Evolutionary conservation across 2,329 filamentous ascomycete genomes (phyloP), one percentile per base, ranked within the genome.

Genomic region (Rhynchosporium graminicola): DNA sequence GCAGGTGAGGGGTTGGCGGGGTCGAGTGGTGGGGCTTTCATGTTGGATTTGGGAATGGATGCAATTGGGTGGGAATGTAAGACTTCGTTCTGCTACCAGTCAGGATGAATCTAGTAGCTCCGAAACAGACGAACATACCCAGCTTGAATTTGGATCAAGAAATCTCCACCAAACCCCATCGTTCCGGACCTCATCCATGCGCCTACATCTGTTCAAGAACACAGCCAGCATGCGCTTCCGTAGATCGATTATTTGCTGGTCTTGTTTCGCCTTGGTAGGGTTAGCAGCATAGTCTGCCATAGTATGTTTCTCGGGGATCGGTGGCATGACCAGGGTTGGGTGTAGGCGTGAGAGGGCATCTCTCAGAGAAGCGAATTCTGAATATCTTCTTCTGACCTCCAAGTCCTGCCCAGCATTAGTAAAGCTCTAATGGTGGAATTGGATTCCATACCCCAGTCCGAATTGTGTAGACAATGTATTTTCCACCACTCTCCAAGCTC

Each of bases 251-350:
- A 98, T 99, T 64, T 94, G 91, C 62, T 92, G 89, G 74, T 99
- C 96, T 76, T 99, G 94, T 76, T 97, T 99, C 20, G 96, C 96
- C 72, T 94, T 97, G 43, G 95, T 99, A 1, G 96, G 95, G 71
- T 97, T 98, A 33, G 96, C 93, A 15, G 95, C 95, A 74, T 99
- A 99, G 76, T 99, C 95, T 65, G 94, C 94, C 89, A 99, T 96
- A 51, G 92, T 95, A 76, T 99, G 95, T 77, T 99, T 99, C 78
- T 99, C 96, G 28, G 95, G 95, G 72, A 99, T 99, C 3, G 95
- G 95, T 7, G 95, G 96, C 58, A 99, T 90, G 71, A 99, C 90
- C 47, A 99, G 83, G 0, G 95, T 99, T 7, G 96, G 95, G 74
- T 99, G 96, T 65, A 99, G 83, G 70, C 90, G 90, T 52, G 93